Conservation (phyloP, 148 eudicot genomes). For the Vaccinium myrtillus region DNA sequence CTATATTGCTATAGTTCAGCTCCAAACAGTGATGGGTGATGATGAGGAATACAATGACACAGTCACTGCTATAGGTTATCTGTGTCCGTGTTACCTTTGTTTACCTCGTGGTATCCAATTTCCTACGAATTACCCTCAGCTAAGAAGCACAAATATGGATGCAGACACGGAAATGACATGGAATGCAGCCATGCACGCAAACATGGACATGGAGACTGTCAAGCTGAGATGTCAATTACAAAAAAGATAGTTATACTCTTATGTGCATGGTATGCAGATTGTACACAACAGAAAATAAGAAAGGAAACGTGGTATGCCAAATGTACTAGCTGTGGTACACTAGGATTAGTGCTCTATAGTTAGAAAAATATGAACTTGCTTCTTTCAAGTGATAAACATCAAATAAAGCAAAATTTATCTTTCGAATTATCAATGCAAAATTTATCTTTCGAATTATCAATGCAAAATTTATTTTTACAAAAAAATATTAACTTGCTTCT, state of each 20-base stretch:
- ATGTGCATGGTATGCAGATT: neutral
- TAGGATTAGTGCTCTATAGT: neutral
- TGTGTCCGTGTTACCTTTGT: neutral
- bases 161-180: neutral
- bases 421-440: too few relatives aligned
- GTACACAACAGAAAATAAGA: neutral
- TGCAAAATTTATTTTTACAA: too few relatives aligned
- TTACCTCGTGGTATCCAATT: neutral
- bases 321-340: neutral
- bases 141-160: too few relatives aligned
- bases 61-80: neutral
- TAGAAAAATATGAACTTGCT: neutral
- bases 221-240: neutral
- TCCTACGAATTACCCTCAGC: neutral
- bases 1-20: neutral
- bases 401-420: neutral
- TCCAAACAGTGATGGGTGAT: neutral
- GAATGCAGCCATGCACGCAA: too few relatives aligned
- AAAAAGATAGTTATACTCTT: neutral
- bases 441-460: too few relatives aligned
- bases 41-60: slow-evolving; percentile 3
- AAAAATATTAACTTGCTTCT: neutral
- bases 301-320: neutral
- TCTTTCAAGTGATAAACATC: neutral
- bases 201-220: neutral